A percentile compares a stretch with the other conserved stretches of the same genome.
These are phyloP conservation scores for Macrocystidia cucumis DNA, from an alignment of 1,284 basidiomycete genomes.

Conservation along the genomic window DNA sequence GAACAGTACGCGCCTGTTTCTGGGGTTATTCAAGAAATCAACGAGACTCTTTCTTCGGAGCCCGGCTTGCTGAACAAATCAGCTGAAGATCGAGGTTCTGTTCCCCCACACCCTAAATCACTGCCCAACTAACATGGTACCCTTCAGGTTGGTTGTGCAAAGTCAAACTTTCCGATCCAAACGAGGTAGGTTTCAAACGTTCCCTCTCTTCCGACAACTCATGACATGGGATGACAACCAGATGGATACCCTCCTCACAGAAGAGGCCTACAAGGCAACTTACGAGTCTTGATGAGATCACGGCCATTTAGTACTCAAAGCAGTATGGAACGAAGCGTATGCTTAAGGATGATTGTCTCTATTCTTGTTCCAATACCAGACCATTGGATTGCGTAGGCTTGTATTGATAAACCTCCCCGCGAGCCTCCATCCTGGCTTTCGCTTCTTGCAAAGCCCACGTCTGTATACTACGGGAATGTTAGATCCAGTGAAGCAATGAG, in stretches of 20 bases:
- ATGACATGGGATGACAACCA: no score
- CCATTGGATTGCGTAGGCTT: constrained; percentile 37
- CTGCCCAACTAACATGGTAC: constrained; percentile 1
- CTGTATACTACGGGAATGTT: constrained; percentile 55
- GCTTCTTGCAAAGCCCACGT: constrained; percentile 88
- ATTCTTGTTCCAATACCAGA: no score
- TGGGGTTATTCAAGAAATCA: constrained; percentile 78
- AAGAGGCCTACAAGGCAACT: constrained; percentile 73
- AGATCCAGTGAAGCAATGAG: constrained; percentile 3
- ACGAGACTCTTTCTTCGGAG: constrained; percentile 61
- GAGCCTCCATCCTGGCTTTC: constrained; percentile 81
- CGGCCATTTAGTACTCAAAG: neutral
- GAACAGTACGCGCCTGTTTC: constrained; percentile 87
- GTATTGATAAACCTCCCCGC: constrained; percentile 81
- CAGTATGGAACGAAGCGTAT: no score
- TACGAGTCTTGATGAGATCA: constrained; percentile 38
- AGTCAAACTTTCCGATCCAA: constrained; percentile 75
- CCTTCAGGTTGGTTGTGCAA: constrained; percentile 90
- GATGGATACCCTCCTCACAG: constrained; percentile 70
- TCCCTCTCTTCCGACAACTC: neutral
- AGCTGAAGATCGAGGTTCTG: constrained; percentile 81
- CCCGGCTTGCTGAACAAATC: constrained; percentile 89
- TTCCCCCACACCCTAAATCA: constrained; percentile 13
- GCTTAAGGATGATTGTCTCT: no score
- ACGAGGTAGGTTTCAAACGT: constrained; percentile 44